Percentiles rank a stretch among this genome's conserved stretches.
Conservation (phyloP, 345 rosid species). For the Anacardium occidentale region DNA sequence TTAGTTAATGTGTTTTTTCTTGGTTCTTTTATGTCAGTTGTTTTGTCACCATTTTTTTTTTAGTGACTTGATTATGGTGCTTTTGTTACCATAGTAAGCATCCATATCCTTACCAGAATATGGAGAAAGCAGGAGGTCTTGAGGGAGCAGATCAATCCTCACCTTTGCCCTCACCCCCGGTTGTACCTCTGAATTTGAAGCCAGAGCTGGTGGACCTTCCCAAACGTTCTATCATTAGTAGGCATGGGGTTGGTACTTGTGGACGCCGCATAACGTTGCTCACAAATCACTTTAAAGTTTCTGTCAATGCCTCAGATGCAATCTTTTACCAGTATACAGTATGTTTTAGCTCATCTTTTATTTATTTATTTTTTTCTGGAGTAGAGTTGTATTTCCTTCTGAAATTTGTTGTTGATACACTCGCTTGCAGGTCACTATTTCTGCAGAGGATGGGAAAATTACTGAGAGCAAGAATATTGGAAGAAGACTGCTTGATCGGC, state of each 20-base stretch:
- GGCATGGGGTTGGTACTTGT: slow-evolving; percentile 50
- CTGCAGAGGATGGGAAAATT: slow-evolving; percentile 47
- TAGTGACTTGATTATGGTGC: too few species aligned
- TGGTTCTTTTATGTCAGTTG: too few species aligned
- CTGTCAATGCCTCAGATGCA: slow-evolving; percentile 48
- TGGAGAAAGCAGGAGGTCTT: slow-evolving; percentile 36
- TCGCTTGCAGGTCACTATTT: slow-evolving; percentile 63
- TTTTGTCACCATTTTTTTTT: too few species aligned
- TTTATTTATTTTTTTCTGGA: slow-evolving; percentile 13
- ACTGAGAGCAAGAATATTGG: slow-evolving; percentile 67
- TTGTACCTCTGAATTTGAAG: slow-evolving; percentile 25
- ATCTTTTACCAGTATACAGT: slow-evolving; percentile 80
- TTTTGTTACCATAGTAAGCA: not conserved
- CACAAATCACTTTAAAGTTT: slow-evolving; percentile 69
- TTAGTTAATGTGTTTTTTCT: too few species aligned
- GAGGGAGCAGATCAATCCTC: slow-evolving; percentile 26
- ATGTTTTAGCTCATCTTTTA: slow-evolving; percentile 32
- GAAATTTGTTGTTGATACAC: slow-evolving; percentile 7
- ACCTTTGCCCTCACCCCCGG: slow-evolving; percentile 31
- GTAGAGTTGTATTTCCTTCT: slow-evolving; percentile 7
- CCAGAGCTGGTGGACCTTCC: slow-evolving; percentile 36
- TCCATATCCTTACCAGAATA: slow-evolving; percentile 21
- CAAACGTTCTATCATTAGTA: slow-evolving; percentile 43
- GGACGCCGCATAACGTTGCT: slow-evolving; percentile 54
- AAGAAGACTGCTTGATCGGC: slow-evolving; percentile 65